phyloP scores from a whole-genome alignment of 192 early-diverging fungal genomes.

The Coemansia sp. region DNA sequence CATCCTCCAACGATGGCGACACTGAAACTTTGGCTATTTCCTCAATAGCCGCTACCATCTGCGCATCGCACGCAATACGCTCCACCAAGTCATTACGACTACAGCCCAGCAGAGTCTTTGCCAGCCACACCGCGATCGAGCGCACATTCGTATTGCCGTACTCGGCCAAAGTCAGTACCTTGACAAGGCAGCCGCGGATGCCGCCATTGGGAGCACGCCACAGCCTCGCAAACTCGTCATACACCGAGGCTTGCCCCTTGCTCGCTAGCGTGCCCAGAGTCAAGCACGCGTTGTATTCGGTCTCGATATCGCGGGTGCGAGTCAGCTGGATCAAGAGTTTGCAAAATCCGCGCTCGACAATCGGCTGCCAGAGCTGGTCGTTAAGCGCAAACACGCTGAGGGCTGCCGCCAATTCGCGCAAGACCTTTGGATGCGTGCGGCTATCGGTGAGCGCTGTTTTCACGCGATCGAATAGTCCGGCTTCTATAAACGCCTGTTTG shows the following conservation, averaged over 20 bases:
- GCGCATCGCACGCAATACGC: slow-evolving; percentile 20
- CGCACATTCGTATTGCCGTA: slow-evolving; percentile 25
- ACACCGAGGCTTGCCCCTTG: slow-evolving; percentile 16
- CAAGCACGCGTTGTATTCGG: slow-evolving; percentile 35
- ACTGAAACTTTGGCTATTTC: slow-evolving; percentile 7
- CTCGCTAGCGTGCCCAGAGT: slow-evolving; percentile 31
- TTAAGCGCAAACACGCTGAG: slow-evolving; percentile 37
- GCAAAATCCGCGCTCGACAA: slow-evolving; percentile 34
- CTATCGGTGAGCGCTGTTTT: slow-evolving; percentile 8
- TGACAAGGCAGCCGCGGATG: slow-evolving; percentile 17
- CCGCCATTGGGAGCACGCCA: slow-evolving; percentile 31
- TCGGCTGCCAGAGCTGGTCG: slow-evolving; percentile 30
- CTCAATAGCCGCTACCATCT: slow-evolving; percentile 32
- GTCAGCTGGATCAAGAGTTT: slow-evolving; percentile 16
- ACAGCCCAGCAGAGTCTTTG: slow-evolving; percentile 31
- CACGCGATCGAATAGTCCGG: slow-evolving; percentile 33
- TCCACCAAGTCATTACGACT: slow-evolving; percentile 8
- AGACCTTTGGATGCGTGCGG: neutral
- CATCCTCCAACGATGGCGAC: too few species aligned
- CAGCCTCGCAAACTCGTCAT: slow-evolving; percentile 39
- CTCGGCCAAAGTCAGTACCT: slow-evolving; percentile 14
- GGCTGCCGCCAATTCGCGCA: slow-evolving; percentile 30
- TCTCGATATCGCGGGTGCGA: slow-evolving; percentile 6
- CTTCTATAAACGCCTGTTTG: slow-evolving; percentile 26
- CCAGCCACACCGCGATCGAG: slow-evolving; percentile 34